A percentile compares a stretch with the other conserved stretches of the same genome.
These are phyloP conservation scores for Phytophthora multivora DNA, from an alignment of 352 stramenopile genomes.

Conservation along the genomic window DNA sequence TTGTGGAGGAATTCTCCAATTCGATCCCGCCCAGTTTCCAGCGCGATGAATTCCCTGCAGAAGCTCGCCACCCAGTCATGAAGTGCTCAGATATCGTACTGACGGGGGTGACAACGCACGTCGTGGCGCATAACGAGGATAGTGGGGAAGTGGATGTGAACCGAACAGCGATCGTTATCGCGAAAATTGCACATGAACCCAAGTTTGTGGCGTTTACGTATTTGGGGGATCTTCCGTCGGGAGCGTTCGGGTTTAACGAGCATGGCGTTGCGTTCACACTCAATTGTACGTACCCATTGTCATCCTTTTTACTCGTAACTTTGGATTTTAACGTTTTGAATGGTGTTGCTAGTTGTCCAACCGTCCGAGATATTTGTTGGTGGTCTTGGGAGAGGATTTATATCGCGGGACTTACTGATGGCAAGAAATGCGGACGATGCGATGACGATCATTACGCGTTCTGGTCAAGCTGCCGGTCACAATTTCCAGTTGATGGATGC, in stretches of 20 bases:
- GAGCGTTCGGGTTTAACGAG: constrained; percentile 75
- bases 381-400: constrained; percentile 68
- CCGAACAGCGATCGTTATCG: constrained; percentile 66
- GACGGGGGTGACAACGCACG: constrained; percentile 39
- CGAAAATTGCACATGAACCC: constrained; percentile 49
- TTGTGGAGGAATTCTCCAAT: constrained; percentile 77
- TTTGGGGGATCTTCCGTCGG: constrained; percentile 69
- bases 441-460: constrained; percentile 53
- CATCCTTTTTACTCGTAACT: neutral
- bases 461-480: constrained; percentile 62
- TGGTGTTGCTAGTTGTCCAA: constrained; percentile 57
- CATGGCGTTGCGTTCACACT: constrained; percentile 76
- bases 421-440: constrained; percentile 52
- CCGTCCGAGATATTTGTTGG: constrained; percentile 61
- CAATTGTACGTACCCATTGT: constrained; percentile 57
- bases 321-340: neutral
- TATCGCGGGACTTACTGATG: constrained; percentile 64
- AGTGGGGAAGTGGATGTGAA: constrained; percentile 56
- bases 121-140: constrained; percentile 82
- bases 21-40: constrained; percentile 53
- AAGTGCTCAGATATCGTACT: constrained; percentile 75
- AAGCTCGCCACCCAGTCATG: constrained; percentile 37
- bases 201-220: constrained; percentile 81
- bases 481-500: constrained; percentile 86
- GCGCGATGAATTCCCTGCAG: constrained; percentile 15